Evolutionary conservation across 441 rosid species (phyloP), one percentile per base, ranked within the genome.

Genomic region (Adansonia grandidieri): DNA sequence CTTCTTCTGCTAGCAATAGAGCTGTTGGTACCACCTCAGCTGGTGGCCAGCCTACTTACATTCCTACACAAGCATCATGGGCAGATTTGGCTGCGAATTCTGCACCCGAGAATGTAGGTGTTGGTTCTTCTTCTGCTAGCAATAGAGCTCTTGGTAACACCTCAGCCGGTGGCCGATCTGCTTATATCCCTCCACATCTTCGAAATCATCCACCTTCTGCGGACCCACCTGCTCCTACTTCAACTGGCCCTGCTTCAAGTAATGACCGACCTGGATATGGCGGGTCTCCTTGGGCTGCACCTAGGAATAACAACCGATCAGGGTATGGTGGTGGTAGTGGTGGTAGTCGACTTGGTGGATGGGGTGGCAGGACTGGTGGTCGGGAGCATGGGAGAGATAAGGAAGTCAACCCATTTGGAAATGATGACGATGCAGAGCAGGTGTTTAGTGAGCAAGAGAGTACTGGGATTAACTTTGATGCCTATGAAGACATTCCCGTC

Each of bases 401-500:
- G 79, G 98, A 94, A 80, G 92, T 87, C 68, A 94, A 93, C 73
- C 98, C 98, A 9, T 94, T 94, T 83, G 97, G 86, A 68, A 89
- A 89, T 53, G 94, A 88, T 79, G 89, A 73, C 5, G 84, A 80
- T 70, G 56, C 72, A 5, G 93, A 86, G 50, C 64, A 82, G 65
- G 69, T 77, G 24, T 85, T 83, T 82, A 76, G 51, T 28, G 97
- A 89, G 83, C 97, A 86, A 85, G 96, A 93, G 78, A 93, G 79
- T 78, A 80, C 88, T 60, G 98, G 89, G 68, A 95, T 95, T 63
- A 95, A 95, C 80, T 95, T 95, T 78, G 98, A 92, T 78, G 98
- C 98, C 0, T 95, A 95, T 82, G 98, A 95, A 78, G 98, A 95
- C 85, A 95, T 95, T 78, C 98, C 98, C 0, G 89, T 95, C 6